Evolutionary conservation across 306 rosid genomes (phyloP).

Genomic region (Dryas octopetala): DNA sequence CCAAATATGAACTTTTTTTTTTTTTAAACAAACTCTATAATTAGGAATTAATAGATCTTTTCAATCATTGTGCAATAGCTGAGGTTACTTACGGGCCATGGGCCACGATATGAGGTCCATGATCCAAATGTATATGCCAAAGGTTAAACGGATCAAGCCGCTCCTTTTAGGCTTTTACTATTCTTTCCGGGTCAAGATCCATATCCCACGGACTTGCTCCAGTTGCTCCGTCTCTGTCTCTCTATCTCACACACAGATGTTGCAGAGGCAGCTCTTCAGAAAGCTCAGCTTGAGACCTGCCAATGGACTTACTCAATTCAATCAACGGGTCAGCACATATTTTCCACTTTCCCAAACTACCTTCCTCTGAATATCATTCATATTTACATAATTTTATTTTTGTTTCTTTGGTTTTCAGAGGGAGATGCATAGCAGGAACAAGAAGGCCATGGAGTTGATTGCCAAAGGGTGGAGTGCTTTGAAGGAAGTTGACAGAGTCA

Average conservation of each 20-base stretch:
- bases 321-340: constrained; percentile 42
- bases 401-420: constrained; percentile 43
- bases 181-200: background rate
- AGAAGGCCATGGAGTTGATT: constrained; percentile 75
- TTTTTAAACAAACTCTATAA: too few relatives aligned
- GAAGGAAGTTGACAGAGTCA: constrained; percentile 89
- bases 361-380: background rate
- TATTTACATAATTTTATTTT: constrained; percentile 4
- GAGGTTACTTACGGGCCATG: background rate
- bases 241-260: constrained; percentile 10
- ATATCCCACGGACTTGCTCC: too few relatives aligned
- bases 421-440: constrained; percentile 75
- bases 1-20: too few relatives aligned
- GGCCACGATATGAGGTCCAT: background rate
- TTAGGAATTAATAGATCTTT: too few relatives aligned
- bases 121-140: too few relatives aligned
- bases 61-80: too few relatives aligned
- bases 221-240: background rate
- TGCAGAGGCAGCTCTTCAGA: constrained; percentile 39
- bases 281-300: constrained; percentile 30
- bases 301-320: constrained; percentile 43
- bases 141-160: background rate
- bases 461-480: constrained; percentile 90
- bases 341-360: background rate
- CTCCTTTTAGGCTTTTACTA: background rate